Percentiles rank a stretch among this genome's conserved stretches.
Conservation (phyloP, 192 early-diverging fungal genomes). For the Thamnidium elegans region DNA sequence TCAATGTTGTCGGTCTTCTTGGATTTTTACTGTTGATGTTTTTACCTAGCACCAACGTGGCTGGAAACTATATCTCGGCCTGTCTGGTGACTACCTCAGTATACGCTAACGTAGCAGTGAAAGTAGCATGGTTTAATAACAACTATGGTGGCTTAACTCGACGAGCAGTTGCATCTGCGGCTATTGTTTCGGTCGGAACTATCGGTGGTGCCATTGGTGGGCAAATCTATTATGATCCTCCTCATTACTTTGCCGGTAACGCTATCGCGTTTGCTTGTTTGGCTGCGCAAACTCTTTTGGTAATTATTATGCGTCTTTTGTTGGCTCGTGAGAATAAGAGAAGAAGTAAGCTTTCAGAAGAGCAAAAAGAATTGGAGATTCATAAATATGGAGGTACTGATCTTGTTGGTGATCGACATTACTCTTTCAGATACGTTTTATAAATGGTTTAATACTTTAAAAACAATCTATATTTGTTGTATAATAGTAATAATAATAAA, state of each 20-base stretch:
- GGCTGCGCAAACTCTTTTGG: conserved; percentile 8
- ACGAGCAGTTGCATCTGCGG: conserved; percentile 30
- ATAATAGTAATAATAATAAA: no score
- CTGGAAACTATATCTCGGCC: conserved; percentile 13
- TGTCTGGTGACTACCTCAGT: conserved; percentile 25
- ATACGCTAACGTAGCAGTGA: conserved; percentile 29
- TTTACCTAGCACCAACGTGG: conserved; percentile 1
- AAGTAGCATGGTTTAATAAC: conserved; percentile 34
- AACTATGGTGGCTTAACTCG: conserved; percentile 28
- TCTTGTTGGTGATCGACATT: conserved; percentile 18
- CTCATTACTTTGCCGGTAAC: conserved; percentile 7
- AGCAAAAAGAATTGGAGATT: conserved; percentile 14
- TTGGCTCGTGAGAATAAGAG: conserved; percentile 9
- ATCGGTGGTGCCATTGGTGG: conserved; percentile 40
- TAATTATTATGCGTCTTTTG: conserved; percentile 2
- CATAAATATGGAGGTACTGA: conserved; percentile 7
- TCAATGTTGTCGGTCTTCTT: conserved; percentile 14
- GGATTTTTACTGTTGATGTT: conserved; percentile 31
- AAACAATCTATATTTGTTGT: no score
- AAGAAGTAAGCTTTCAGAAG: neutral
- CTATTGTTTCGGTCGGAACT: conserved; percentile 32
- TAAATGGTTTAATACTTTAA: neutral
- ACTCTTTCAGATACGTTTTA: conserved; percentile 16
- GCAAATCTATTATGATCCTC: conserved; percentile 33
- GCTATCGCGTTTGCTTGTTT: conserved; percentile 8